Conservation (phyloP, 176 grass and related monocot genomes). For the Urochloa ruziziensis region DNA sequence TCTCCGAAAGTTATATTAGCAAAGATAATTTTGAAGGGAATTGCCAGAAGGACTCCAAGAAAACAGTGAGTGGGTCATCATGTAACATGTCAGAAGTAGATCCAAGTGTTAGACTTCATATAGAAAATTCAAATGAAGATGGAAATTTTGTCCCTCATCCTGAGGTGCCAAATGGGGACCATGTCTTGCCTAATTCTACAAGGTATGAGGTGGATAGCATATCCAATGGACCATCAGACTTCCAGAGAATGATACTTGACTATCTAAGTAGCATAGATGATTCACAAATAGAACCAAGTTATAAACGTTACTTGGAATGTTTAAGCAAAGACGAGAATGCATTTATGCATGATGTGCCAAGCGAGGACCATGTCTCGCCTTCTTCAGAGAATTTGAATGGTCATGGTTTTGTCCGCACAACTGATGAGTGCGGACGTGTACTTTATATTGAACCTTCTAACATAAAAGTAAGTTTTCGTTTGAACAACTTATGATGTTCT, state of each 20-base stretch:
- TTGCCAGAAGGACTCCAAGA: too few relatives aligned
- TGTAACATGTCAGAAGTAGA: too few relatives aligned
- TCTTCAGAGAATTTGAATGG: background rate
- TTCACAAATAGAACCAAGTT: conserved; percentile 32
- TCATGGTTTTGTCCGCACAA: conserved; percentile 1
- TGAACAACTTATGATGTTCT: background rate
- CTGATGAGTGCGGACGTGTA: background rate
- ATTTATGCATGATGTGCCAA: conserved; percentile 15
- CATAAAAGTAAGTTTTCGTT: conserved; percentile 11
- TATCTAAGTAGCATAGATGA: background rate
- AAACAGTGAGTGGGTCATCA: too few relatives aligned
- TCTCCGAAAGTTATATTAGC: too few relatives aligned
- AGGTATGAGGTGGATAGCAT: too few relatives aligned
- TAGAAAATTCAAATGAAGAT: too few relatives aligned
- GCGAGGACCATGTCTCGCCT: conserved; percentile 26
- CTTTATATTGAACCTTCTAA: conserved; percentile 22
- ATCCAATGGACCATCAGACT: too few relatives aligned
- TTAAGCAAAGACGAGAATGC: conserved; percentile 1
- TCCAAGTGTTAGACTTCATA: too few relatives aligned
- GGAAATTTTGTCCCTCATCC: too few relatives aligned
- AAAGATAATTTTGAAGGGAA: too few relatives aligned
- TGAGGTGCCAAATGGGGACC: too few relatives aligned
- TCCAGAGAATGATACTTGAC: background rate
- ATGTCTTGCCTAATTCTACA: too few relatives aligned
- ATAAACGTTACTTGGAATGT: conserved; percentile 35